Evolutionary conservation across 177 flowering plant species (phyloP).

Genomic region (Telopea speciosissima): DNA sequence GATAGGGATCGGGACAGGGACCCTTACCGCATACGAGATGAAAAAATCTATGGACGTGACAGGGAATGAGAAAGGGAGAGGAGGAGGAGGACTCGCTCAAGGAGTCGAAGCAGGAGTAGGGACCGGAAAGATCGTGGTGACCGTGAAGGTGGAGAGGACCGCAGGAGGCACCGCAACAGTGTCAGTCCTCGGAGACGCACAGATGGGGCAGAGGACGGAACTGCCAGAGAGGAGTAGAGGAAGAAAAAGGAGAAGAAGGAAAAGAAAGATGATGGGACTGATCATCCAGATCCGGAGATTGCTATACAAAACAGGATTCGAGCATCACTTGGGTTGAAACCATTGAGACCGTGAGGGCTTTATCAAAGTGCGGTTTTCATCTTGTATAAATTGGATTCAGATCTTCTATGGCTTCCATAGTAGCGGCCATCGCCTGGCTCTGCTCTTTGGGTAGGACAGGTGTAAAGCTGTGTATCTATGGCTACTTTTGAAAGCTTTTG

Average conservation of each 20-base stretch:
- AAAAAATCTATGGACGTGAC: constrained; percentile 67
- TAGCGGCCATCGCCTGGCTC: too few relatives aligned
- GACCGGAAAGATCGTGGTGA: constrained; percentile 52
- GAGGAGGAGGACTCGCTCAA: constrained; percentile 54
- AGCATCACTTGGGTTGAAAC: constrained; percentile 85
- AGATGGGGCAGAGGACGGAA: constrained; percentile 40
- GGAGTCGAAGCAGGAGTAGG: constrained; percentile 67
- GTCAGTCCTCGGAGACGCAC: constrained; percentile 57
- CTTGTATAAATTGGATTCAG: too few relatives aligned
- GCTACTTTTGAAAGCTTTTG: too few relatives aligned
- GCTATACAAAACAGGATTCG: constrained; percentile 81
- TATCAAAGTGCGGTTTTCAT: too few relatives aligned
- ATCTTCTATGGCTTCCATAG: too few relatives aligned
- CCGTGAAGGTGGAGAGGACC: constrained; percentile 48
- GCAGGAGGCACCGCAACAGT: constrained; percentile 66
- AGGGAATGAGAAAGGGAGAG: constrained; percentile 61
- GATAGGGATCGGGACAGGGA: constrained; percentile 35
- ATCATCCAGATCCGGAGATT: constrained; percentile 95
- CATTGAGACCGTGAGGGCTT: constrained; percentile 37
- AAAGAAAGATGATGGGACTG: constrained; percentile 84
- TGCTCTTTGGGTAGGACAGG: too few relatives aligned
- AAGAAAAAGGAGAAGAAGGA: constrained; percentile 66
- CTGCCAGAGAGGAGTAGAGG: constrained; percentile 41
- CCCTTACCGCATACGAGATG: constrained; percentile 60
- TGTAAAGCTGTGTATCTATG: too few relatives aligned